Evolutionary conservation across 306 rosid species (phyloP).

Genomic region (Purshia tridentata): DNA sequence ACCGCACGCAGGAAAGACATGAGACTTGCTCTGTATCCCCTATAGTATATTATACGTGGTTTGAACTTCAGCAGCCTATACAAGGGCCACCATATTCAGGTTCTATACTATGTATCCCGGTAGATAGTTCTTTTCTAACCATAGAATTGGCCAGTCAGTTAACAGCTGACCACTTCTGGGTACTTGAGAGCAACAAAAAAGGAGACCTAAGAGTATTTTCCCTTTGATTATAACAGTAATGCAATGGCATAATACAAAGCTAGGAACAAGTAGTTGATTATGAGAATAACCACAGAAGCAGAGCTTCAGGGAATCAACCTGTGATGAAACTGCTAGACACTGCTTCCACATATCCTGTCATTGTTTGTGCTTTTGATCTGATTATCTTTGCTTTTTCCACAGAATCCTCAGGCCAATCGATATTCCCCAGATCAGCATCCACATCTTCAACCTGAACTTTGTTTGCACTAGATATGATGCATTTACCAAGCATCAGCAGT

Average conservation of each 20-base stretch:
- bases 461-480: constrained; percentile 70
- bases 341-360: constrained; percentile 79
- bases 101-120: neutral
- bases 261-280: neutral
- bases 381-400: constrained; percentile 80
- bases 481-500: constrained; percentile 70
- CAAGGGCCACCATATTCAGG: neutral
- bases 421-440: constrained; percentile 42
- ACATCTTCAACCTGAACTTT: constrained; percentile 53
- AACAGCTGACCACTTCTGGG: neutral
- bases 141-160: neutral
- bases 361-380: constrained; percentile 71
- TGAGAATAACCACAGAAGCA: neutral
- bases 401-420: constrained; percentile 92
- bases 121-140: neutral
- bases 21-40: neutral
- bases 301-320: constrained; percentile 45
- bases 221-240: neutral
- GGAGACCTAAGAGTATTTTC: neutral
- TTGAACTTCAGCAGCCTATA: neutral
- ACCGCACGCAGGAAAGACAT: neutral
- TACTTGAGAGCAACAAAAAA: neutral
- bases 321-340: constrained; percentile 84
- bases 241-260: neutral
- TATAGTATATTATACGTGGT: neutral